Evolutionary conservation across 805 yeast genomes (phyloP), one percentile per base, ranked within the genome.

Genomic region (Candida nemodendra): DNA sequence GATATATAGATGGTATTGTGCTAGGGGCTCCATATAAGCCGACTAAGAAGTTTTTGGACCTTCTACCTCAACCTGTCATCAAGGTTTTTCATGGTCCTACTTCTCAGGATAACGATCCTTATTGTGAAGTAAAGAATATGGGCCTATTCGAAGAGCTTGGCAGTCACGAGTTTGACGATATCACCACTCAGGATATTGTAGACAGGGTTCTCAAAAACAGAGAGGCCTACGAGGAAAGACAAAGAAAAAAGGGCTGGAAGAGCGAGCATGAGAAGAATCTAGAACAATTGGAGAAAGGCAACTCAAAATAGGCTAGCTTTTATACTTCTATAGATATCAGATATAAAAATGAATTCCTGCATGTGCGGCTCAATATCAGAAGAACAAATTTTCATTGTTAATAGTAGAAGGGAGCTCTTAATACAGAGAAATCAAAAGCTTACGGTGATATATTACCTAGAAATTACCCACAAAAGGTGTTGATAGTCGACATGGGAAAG

Each of bases 221-320:
- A 45, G 76, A 73, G 16, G 73, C 79, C 14, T 93, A 86, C 57
- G 88, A 85, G 55, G 91, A 83, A 51, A 79, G 99, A 56, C 98
- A 93, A 64, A 70, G 76, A 38, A 79, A 80, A 44, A 91, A 93
- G 65, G 95, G 95, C 3, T 80, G 88, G 78, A 85, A 87, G 64
- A 66, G 80, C 15, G 81, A 74, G 48, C 53, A 61, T 34, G 84
- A 78, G 51, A 50, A 51, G 45, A 45, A 37, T 9, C 48, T 52
- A 17, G 41, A 44, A 27, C 38, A 42, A 23, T 30, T 37, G 17
- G 47, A 43, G 24, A 21, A 21, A 21, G 11, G 11, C 7, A 11
- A 7, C 24, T 8, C 24, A 7, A 21, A 21, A 21, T 21, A 21
- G 11, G 7, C 7, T 7, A 21, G 11, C 7, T 21, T 8, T 21